Conservation (phyloP, 352 stramenopile species). For the Globisporangium radiosum region DNA sequence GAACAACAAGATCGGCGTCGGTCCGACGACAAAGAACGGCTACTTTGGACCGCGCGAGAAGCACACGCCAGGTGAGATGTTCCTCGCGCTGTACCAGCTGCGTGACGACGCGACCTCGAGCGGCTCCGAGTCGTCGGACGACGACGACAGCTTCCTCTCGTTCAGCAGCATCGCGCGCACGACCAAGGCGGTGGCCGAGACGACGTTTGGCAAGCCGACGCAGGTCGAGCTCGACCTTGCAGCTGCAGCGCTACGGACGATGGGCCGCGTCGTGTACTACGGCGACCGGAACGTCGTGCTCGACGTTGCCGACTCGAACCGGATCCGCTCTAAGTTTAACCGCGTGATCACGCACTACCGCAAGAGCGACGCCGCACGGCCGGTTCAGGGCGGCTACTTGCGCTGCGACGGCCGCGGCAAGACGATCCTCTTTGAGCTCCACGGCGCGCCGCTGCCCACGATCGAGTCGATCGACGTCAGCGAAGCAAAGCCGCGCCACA, state of each 20-base stretch:
- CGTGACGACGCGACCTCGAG: constrained; percentile 28
- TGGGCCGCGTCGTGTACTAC: constrained; percentile 74
- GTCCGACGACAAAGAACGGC: constrained; percentile 68
- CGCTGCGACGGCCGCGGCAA: constrained; percentile 73
- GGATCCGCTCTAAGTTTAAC: constrained; percentile 77
- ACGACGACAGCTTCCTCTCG: constrained; percentile 60
- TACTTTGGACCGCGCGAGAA: constrained; percentile 69
- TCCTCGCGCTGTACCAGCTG: constrained; percentile 70
- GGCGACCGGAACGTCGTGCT: constrained; percentile 73
- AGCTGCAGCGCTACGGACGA: constrained; percentile 38
- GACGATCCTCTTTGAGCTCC: constrained; percentile 64
- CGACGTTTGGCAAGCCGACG: constrained; percentile 54
- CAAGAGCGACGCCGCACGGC: constrained; percentile 42
- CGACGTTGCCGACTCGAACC: constrained; percentile 77
- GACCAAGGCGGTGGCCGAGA: constrained; percentile 64
- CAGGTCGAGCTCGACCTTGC: constrained; percentile 50
- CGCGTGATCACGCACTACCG: constrained; percentile 75
- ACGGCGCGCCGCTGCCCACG: constrained; percentile 42
- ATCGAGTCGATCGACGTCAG: constrained; percentile 50
- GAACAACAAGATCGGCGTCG: constrained; percentile 85
- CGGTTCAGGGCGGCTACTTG: constrained; percentile 62
- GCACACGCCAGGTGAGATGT: constrained; percentile 74
- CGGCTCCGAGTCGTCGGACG: constrained; percentile 50
- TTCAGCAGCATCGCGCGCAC: constrained; percentile 50
- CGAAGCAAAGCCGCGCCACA: constrained; percentile 3